Evolutionary conservation across 1,284 basidiomycete species (phyloP), one percentile per base, ranked within the genome.

Genomic region (Ustilago nuda): DNA sequence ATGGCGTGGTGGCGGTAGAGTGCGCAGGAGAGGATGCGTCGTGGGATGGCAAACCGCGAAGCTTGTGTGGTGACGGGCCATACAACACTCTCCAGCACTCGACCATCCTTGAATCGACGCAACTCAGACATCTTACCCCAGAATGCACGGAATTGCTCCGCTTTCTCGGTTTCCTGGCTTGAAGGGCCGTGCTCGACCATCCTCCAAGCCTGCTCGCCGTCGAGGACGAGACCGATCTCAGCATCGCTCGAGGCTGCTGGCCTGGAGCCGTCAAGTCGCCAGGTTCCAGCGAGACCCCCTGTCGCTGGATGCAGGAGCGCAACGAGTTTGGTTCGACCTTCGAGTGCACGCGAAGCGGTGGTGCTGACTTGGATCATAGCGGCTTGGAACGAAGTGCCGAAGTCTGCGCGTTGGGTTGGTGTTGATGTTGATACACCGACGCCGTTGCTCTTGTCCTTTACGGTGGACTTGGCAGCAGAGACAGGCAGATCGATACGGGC

Each of bases 81-180:
- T 0, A 98, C 94, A 13, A 99, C 94, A 83, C 93, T 94, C 86
- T 98, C 94, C 8, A 90, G 86, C 72, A 99, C 98, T 6, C 92
- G 90, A 0, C 96, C 96, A 82, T 99, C 95, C 86, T 98, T 95
- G 89, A 99, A 99, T 19, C 96, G 90, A n/a, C 97, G 90, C 23
- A 98, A 88, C 85, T 99, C 96, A 0, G 95, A 92, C 84, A 94
- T 93, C 56, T 91, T 88, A 1, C 95, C 96, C 97, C 97, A 99
- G 72, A 99, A 89, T 3, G 90, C 89, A 41, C 92, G 90, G 89
- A 98, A 99, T 1, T 87, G 88, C 50, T 89, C 87, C 7, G 86
- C 87, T 0, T 85, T 87, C 19, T 84, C 87, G 11, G 66, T 56
- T 0, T 90, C 88, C 19, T 88, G 88, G 13, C 56, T 83, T 0